Base-by-base conservation (phyloP, 768 basidiomycete genomes). In the Kwoniella sp. region DNA sequence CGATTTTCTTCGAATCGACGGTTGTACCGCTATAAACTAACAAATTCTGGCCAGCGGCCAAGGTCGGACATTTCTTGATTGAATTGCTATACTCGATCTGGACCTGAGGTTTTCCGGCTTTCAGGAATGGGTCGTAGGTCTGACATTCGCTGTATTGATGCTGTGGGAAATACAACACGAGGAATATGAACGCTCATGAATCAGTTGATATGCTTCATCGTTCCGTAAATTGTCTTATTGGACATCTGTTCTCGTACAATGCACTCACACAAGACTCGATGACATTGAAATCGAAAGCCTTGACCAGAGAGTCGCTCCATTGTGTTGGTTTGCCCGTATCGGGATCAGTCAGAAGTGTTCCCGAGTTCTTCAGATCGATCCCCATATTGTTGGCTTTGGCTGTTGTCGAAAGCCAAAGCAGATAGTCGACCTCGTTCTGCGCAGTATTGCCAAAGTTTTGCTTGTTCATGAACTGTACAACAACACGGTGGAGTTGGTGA, bases 231-330 rank as follows among this genome's bases (percentile, higher is more conserved):
- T n/a, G n/a, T n/a, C n/a, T n/a, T n/a, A n/a, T n/a, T n/a, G n/a
- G n/a, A n/a, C n/a, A n/a, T n/a, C n/a, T n/a, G n/a, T n/a, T n/a
- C n/a, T n/a, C n/a, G n/a, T n/a, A n/a, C n/a, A n/a, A n/a, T n/a
- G 13, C 33, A 63, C 72, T 69, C 46, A 74, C 70, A 46, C 72
- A 74, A n/a, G 58, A 58, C 55, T 74, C 72, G 22, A 74, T 74
- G 33, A 74, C 70, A 47, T 57, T 59, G 40, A 69, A 69, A 51
- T 74, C 72, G 56, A 74, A 74, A 3, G 70, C 68, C 4, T 40
- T 46, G 49, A 74, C 62, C 6, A 71, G 37, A 4, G 48, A 50
- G 19, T 46, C 25, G 19, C 62, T 56, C 60, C 60, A 69, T 50
- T 55, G 17, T 2, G 68, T 65, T 1, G 55, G 0, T 26, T 63